A percentile compares a stretch with the other conserved stretches of the same genome.
Conservation (phyloP, 1,139 yeast species). For the Scheffersomyces lignicola region DNA sequence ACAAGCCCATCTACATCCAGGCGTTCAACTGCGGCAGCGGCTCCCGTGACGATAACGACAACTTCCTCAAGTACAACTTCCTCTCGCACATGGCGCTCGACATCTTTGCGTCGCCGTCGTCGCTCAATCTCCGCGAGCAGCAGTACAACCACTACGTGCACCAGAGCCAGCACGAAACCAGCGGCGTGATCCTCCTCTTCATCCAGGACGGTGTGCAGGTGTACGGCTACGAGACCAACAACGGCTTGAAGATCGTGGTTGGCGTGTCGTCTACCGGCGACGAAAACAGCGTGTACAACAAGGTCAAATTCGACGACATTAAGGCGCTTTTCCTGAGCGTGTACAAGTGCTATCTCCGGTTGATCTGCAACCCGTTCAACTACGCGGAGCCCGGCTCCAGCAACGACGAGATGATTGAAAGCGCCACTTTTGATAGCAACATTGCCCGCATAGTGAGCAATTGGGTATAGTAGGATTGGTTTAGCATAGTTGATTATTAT, state of each 20-base stretch:
- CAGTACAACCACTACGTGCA: constrained; percentile 13
- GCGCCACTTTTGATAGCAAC: constrained; percentile 36
- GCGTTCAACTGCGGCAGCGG: constrained; percentile 34
- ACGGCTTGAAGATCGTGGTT: constrained; percentile 59
- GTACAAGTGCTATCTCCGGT: constrained; percentile 50
- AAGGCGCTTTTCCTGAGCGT: constrained; percentile 39
- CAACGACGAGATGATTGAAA: constrained; percentile 26
- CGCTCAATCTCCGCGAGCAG: constrained; percentile 39
- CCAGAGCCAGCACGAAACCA: constrained; percentile 21
- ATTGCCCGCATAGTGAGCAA: constrained; percentile 33
- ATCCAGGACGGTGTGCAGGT: constrained; percentile 62
- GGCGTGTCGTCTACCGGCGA: constrained; percentile 34
- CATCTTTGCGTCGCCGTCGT: constrained; percentile 56
- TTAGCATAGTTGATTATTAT: too few species aligned
- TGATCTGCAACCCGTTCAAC: constrained; percentile 60
- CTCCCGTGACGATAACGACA: constrained; percentile 18
- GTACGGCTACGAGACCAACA: constrained; percentile 61
- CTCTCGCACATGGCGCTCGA: constrained; percentile 69
- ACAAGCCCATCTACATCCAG: constrained; percentile 61
- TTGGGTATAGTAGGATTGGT: too few species aligned
- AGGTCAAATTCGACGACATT: constrained; percentile 12
- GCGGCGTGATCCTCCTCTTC: constrained; percentile 45
- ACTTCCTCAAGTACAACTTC: constrained; percentile 58
- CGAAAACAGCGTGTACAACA: constrained; percentile 11
- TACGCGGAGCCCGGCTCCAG: constrained; percentile 11